Base-by-base conservation (phyloP, 257 asterid species). In the Nicotiana sylvestris region DNA sequence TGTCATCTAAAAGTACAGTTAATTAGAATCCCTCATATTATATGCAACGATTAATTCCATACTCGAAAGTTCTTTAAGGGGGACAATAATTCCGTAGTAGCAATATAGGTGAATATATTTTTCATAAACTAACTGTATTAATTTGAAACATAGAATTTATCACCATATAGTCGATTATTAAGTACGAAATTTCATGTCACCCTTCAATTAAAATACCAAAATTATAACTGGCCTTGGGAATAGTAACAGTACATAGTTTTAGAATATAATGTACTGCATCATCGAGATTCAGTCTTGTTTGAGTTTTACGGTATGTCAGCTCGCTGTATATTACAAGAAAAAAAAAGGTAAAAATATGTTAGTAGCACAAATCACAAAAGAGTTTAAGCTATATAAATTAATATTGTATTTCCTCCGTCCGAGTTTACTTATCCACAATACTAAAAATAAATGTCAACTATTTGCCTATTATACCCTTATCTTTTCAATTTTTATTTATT, bases 281-380 rank as follows among this genome's bases (percentile, higher is more conserved):
- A 84, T 84, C 62, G 83, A 43, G 86, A 83, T 83, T 46, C 72
- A 21, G 64, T 49, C 69, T 35, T 15, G 58, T 49, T 66, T 67
- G 78, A 58, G 65, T 58, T 17, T 17, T 58, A 58, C 29, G 65
- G 65, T 58, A 58, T 58, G 65, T 58, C 65, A 58, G 12, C 4
- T 58, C 0, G 29, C 27, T 58, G 29, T 58, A 58, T 6, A 58
- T 58, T 18, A 29, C 18, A 58, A 25, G 18, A 58, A 58, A 58
- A 6, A 58, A 7, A 6, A 58, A 58, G 64, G 64, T 58, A 18
- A 18, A 57, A 16, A 57, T 17, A 58, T 18, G 25, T 3, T 58
- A 58, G 29, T n/a, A 58, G 65, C 29, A 58, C 29, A 58, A 18
- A 58, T 18, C n/a, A 58, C 11, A 58, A 0, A 58, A 6, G 3